Percentiles rank a stretch among this genome's conserved stretches.
Conservation (phyloP, 2,329 filamentous ascomycete genomes). For the Cladosporium velox region DNA sequence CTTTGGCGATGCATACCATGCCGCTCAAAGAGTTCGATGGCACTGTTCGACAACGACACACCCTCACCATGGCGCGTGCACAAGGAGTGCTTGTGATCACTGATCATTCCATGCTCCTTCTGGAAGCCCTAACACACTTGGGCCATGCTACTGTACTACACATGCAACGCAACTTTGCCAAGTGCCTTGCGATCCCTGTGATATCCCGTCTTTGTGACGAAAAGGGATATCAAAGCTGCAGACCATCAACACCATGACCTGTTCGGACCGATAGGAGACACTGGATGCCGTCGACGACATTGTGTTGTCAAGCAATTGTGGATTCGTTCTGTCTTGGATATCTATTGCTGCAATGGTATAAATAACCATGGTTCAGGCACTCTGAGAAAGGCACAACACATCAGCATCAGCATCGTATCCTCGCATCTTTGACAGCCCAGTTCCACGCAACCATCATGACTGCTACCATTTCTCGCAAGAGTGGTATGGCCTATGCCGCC, state of each 20-base stretch:
- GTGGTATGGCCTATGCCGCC: neutral
- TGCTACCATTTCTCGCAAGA: neutral
- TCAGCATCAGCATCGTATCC: neutral
- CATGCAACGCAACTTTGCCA: neutral
- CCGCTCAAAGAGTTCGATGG: neutral
- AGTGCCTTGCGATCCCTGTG: neutral
- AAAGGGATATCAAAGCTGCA: neutral
- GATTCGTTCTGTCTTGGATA: neutral
- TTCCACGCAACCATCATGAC: neutral
- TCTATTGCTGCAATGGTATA: neutral
- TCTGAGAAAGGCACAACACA: neutral
- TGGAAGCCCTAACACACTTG: neutral
- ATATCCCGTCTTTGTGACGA: neutral
- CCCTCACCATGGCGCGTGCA: neutral
- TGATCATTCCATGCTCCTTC: neutral
- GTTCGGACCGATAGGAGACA: neutral
- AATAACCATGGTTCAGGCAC: neutral
- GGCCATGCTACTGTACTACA: neutral
- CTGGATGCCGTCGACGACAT: neutral
- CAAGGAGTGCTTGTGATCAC: neutral
- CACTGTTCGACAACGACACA: neutral
- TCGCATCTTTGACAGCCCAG: neutral
- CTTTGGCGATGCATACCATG: neutral
- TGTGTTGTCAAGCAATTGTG: neutral
- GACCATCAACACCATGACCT: neutral